phyloP scores from a whole-genome alignment of 352 stramenopile species.

The Globisporangium paddicum region DNA sequence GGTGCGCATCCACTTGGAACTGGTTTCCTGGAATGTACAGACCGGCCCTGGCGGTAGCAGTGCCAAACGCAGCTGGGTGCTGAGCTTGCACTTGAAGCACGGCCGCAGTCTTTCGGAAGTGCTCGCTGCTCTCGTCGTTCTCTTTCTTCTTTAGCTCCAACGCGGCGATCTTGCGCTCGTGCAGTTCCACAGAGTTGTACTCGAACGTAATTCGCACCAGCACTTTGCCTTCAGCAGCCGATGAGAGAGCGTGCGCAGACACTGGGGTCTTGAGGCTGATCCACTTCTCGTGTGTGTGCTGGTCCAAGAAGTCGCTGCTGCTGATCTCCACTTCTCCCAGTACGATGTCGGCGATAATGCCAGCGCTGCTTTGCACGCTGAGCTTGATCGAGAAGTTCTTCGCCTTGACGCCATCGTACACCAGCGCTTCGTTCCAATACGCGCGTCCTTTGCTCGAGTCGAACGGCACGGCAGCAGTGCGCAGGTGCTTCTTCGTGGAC shows the following conservation, averaged over 20 bases:
- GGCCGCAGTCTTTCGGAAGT: conserved; percentile 50
- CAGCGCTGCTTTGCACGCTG: conserved; percentile 45
- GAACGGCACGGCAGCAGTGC: conserved; percentile 24
- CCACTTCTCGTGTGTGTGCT: conserved; percentile 51
- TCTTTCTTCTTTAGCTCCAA: conserved; percentile 53
- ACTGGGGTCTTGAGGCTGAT: conserved; percentile 38
- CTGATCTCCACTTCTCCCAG: conserved; percentile 61
- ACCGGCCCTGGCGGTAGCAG: conserved; percentile 35
- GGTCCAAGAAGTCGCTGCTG: conserved; percentile 50
- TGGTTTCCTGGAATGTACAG: conserved; percentile 76
- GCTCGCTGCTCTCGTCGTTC: conserved; percentile 59
- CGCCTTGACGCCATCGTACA: conserved; percentile 64
- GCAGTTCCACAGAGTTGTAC: conserved; percentile 38
- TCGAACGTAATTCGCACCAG: conserved; percentile 58
- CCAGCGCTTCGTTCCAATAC: conserved; percentile 47
- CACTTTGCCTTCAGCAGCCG: conserved; percentile 34
- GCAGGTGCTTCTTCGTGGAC: conserved; percentile 61
- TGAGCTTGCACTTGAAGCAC: conserved; percentile 38
- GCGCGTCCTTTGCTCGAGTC: conserved; percentile 17
- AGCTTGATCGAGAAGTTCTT: conserved; percentile 66
- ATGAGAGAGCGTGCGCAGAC: conserved; percentile 16
- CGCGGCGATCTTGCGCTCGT: conserved; percentile 32
- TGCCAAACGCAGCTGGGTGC: conserved; percentile 72
- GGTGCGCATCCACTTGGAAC: conserved; percentile 57
- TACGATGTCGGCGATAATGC: conserved; percentile 62